A percentile compares a stretch with the other conserved stretches of the same genome.
These are phyloP conservation scores for Aleurites moluccanus DNA, from an alignment of 441 rosid genomes.

Conservation along the genomic window DNA sequence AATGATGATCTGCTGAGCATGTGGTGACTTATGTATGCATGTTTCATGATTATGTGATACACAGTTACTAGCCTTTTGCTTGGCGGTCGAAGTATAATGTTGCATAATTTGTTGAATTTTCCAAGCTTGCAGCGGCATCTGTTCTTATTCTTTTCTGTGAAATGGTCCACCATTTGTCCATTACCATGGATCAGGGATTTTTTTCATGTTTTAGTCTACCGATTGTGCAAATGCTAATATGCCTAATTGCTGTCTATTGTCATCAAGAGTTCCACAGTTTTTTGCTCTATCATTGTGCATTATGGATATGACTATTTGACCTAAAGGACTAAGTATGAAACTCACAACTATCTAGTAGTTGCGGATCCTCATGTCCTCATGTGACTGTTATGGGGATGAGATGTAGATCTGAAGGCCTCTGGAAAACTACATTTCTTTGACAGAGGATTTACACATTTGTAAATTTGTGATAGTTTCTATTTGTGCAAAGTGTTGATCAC, in stretches of 20 bases:
- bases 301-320: background rate
- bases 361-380: too few species aligned
- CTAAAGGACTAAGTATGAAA: background rate
- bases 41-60: background rate
- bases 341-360: background rate
- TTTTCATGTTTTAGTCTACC: background rate
- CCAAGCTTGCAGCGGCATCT: background rate
- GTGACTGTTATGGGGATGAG: background rate
- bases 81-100: background rate
- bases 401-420: background rate
- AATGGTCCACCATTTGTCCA: background rate
- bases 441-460: background rate
- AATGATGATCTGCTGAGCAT: background rate
- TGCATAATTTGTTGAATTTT: background rate
- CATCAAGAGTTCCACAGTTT: background rate
- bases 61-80: background rate
- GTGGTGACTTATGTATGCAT: background rate
- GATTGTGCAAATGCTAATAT: background rate
- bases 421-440: background rate
- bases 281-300: background rate
- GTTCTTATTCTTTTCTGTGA: background rate
- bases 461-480: background rate
- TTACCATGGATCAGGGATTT: background rate
- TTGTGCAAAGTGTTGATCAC: background rate
- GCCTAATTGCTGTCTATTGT: background rate